Percentiles rank a stretch among this genome's conserved stretches.
phyloP scores from a whole-genome alignment of 208 protist species.

The Leishmania arabica region DNA sequence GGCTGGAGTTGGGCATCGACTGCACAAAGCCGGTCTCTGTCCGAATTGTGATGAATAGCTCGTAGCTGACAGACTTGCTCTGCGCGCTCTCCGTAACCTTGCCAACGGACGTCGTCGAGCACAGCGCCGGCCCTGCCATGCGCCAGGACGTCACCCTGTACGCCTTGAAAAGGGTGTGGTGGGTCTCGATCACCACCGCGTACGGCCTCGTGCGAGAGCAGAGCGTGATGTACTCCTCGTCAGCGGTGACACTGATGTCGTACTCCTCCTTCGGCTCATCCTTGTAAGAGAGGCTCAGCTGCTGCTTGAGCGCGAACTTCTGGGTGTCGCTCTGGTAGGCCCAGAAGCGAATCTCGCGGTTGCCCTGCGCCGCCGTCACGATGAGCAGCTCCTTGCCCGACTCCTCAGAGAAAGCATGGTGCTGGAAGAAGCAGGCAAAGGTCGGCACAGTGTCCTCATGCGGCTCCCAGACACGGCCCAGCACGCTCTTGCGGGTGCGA shows the following conservation, averaged over 20 bases:
- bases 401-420: constrained; percentile 59
- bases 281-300: constrained; percentile 67
- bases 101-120: constrained; percentile 69
- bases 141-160: constrained; percentile 87
- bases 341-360: constrained; percentile 88
- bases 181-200: constrained; percentile 80
- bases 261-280: constrained; percentile 45
- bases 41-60: constrained; percentile 77
- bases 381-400: constrained; percentile 52
- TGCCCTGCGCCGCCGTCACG: constrained; percentile 76
- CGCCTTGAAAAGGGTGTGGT: constrained; percentile 75
- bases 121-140: constrained; percentile 56
- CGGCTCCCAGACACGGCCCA: constrained; percentile 83
- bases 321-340: constrained; percentile 63
- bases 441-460: constrained; percentile 74
- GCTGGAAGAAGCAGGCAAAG: constrained; percentile 84
- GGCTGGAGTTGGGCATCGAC: constrained; percentile 74
- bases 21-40: constrained; percentile 73
- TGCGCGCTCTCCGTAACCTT: constrained; percentile 69
- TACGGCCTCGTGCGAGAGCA: constrained; percentile 54
- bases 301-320: constrained; percentile 82
- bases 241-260: constrained; percentile 70
- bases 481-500: constrained; percentile 56
- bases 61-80: constrained; percentile 77
- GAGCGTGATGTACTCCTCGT: constrained; percentile 91